A percentile compares a stretch with the other conserved stretches of the same genome.
phyloP scores from a whole-genome alignment of 1,284 basidiomycete species.

The Cystobasidium slooffiae region DNA sequence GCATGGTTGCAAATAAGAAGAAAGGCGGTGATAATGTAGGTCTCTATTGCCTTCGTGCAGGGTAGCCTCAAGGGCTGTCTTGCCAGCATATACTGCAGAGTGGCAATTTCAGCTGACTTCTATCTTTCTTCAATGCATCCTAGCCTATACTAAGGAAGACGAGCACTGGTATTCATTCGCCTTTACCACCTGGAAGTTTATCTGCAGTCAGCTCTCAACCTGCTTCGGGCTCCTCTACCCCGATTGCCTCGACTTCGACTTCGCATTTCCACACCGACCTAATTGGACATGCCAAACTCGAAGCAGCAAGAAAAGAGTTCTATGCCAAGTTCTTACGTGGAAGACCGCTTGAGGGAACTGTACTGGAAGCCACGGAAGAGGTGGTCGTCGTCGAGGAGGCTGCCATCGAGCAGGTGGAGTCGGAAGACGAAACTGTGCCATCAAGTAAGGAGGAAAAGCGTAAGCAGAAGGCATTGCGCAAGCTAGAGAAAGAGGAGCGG shows the following conservation, averaged over 20 bases:
- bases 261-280: slow-evolving; percentile 35
- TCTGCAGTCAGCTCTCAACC: slow-evolving; percentile 16
- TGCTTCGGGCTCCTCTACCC: not conserved
- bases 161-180: slow-evolving; percentile 37
- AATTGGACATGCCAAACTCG: slow-evolving; percentile 42
- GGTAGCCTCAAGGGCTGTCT: not conserved
- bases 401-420: not conserved
- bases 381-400: not conserved
- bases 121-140: not conserved
- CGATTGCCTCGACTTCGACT: slow-evolving; percentile 12
- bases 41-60: not conserved
- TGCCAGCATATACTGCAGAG: not conserved
- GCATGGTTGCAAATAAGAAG: slow-evolving; percentile 44
- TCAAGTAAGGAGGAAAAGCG: not conserved
- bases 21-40: slow-evolving; percentile 18
- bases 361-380: slow-evolving; percentile 19
- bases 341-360: slow-evolving; percentile 23
- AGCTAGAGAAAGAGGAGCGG: slow-evolving; percentile 22
- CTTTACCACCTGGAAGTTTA: slow-evolving; percentile 22
- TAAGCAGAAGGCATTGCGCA: not conserved
- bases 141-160: slow-evolving; percentile 21
- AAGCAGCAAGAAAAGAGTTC: slow-evolving; percentile 35
- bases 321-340: slow-evolving; percentile 42
- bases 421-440: not conserved
- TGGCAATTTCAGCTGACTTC: not conserved